phyloP scores from a whole-genome alignment of 768 basidiomycete species.

The Auricularia sp. region DNA sequence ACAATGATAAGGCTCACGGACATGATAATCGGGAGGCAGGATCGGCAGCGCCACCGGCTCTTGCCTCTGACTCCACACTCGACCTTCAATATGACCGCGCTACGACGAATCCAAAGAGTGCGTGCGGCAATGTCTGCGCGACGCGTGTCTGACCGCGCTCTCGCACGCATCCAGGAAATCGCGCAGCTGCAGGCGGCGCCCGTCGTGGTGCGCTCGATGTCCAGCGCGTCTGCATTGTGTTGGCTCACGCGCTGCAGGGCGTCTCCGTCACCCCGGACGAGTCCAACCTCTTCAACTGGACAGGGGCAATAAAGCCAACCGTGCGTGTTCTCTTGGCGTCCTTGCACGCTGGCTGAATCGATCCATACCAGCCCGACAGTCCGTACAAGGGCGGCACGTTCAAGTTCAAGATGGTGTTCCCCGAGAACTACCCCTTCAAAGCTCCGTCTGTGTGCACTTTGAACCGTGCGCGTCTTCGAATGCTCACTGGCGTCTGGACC shows the following conservation, averaged over 20 bases:
- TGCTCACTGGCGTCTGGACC: slow-evolving; percentile 7
- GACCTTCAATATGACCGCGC: background rate
- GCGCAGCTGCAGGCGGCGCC: background rate
- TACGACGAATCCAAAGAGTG: background rate
- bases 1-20: too few relatives aligned
- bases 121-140: background rate
- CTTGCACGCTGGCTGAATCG: slow-evolving; percentile 4
- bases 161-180: background rate
- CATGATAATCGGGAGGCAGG: too few relatives aligned
- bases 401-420: slow-evolving; percentile 62
- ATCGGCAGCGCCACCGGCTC: too few relatives aligned
- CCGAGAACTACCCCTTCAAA: slow-evolving; percentile 79
- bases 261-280: slow-evolving; percentile 53
- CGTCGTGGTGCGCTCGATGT: background rate
- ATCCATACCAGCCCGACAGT: slow-evolving; percentile 46
- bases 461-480: slow-evolving; percentile 1
- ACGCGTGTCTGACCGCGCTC: background rate
- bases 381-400: slow-evolving; percentile 81
- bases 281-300: slow-evolving; percentile 68
- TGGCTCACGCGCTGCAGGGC: slow-evolving; percentile 32
- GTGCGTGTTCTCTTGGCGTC: slow-evolving; percentile 30
- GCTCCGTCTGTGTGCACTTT: slow-evolving; percentile 51
- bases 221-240: background rate
- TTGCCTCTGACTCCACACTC: too few relatives aligned
- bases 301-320: slow-evolving; percentile 62